A percentile compares a stretch with the other conserved stretches of the same genome.
Evolutionary conservation across 352 stramenopile genomes (phyloP).

Genomic region (Globisporangium spinosum): DNA sequence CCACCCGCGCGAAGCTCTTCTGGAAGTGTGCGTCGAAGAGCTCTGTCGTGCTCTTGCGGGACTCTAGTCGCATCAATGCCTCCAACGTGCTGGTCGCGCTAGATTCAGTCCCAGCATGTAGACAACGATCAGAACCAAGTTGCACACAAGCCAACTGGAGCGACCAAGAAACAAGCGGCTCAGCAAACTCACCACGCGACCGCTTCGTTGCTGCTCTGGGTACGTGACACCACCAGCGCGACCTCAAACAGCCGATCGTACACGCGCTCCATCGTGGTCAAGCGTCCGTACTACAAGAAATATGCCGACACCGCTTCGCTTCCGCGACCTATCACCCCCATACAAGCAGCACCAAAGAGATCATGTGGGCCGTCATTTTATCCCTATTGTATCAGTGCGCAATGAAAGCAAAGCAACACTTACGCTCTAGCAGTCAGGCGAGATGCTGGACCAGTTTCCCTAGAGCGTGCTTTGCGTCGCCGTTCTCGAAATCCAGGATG

Average conservation of each 20-base stretch:
- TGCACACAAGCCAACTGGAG: conserved; percentile 6
- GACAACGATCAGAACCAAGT: neutral
- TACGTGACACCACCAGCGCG: conserved; percentile 23
- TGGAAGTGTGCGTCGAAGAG: conserved; percentile 36
- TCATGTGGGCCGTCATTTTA: neutral
- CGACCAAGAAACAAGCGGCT: conserved; percentile 13
- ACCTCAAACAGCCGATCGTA: conserved; percentile 47
- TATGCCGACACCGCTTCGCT: conserved; percentile 44
- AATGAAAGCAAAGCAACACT: conserved; percentile 11
- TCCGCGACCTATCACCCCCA: conserved; percentile 27
- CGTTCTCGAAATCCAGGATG: conserved; percentile 47
- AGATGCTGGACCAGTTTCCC: conserved; percentile 30
- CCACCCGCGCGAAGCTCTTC: conserved; percentile 21
- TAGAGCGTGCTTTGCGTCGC: conserved; percentile 29
- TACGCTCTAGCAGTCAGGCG: conserved; percentile 46
- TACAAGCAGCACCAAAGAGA: neutral
- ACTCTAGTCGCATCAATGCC: conserved; percentile 27
- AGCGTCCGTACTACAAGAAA: conserved; percentile 48
- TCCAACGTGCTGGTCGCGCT: conserved; percentile 29
- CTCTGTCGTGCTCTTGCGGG: conserved; percentile 9
- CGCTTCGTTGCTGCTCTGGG: conserved; percentile 3
- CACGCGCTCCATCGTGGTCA: conserved; percentile 35
- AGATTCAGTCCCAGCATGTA: neutral
- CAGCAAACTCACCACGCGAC: conserved; percentile 23
- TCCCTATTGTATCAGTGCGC: neutral